Percentiles rank a stretch among this genome's conserved stretches.
Conservation (phyloP, 768 basidiomycete species). For the Dendrothele bispora region DNA sequence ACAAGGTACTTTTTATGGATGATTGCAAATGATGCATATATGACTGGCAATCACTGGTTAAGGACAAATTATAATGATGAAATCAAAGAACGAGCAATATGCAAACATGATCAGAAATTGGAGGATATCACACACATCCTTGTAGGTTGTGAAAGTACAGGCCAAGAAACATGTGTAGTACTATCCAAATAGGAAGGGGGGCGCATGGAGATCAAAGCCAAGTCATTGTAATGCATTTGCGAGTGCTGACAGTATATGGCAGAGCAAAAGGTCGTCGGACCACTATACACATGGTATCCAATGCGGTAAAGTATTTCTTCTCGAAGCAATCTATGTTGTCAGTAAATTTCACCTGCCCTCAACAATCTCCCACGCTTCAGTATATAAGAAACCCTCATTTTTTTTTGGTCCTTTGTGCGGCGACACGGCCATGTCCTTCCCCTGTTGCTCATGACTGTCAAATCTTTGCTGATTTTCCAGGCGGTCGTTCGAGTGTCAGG, state of each 20-base stretch:
- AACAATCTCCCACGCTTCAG: not conserved
- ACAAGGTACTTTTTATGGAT: too few species aligned
- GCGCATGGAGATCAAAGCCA: not conserved
- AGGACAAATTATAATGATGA: too few species aligned
- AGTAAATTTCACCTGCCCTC: not conserved
- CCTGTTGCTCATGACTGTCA: conserved; percentile 86
- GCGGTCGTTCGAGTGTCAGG: conserved; percentile 90
- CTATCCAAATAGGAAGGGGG: not conserved
- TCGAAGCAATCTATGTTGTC: not conserved
- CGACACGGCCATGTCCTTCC: conserved; percentile 74
- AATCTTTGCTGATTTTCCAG: conserved; percentile 37
- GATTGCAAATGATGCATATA: too few species aligned
- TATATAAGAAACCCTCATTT: not conserved
- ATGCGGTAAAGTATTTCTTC: not conserved
- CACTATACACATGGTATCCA: not conserved
- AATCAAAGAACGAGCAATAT: too few species aligned
- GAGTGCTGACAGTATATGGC: not conserved
- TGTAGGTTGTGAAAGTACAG: too few species aligned
- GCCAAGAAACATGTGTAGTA: not conserved
- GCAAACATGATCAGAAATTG: too few species aligned
- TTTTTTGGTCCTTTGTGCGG: conserved; percentile 61
- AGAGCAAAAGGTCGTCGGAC: not conserved
- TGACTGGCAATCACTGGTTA: too few species aligned
- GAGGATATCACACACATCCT: too few species aligned
- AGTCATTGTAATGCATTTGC: not conserved